Evolutionary conservation across 1,139 yeast species (phyloP), one percentile per base, ranked within the genome.

Genomic region (Lodderomyces metapsilosis): DNA sequence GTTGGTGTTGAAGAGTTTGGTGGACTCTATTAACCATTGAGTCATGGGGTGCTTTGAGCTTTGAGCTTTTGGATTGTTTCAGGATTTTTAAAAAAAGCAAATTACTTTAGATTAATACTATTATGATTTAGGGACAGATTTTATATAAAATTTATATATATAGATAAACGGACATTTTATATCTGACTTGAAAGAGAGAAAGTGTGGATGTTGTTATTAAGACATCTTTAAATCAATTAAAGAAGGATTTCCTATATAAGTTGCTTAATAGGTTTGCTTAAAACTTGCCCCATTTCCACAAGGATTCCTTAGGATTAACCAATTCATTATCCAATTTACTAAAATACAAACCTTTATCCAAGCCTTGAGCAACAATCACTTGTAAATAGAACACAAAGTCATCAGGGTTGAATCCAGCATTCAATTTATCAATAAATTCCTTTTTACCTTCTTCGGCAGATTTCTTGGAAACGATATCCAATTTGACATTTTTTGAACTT

Each of bases 251-350:
- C n/a, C n/a, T n/a, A n/a, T n/a, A n/a, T n/a, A n/a, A n/a, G n/a
- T n/a, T n/a, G n/a, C n/a, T n/a, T n/a, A n/a, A n/a, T n/a, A n/a
- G n/a, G n/a, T n/a, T n/a, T n/a, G n/a, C n/a, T n/a, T 45, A 47
- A 30, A 16, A 50, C 25, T 43, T 39, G 23, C 51, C 64, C 84
- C 84, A 80, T 51, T 70, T 71, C 76, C 81, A 80, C 37, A 72
- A 52, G 2, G 64, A 56, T 56, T 76, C 76, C 16, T 67, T 68
- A 1, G 85, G 85, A 55, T 80, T 80, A 42, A 80, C 66, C 31
- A 74, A 52, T 51, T 80, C 84, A 42, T 71, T 69, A 37, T 77
- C 75, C 47, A 62, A 62, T 9, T 48, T 45, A 24, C 58, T 52
- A 45, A 62, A 67, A 34, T 58, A 50, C 17, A 62, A 41, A 44